Evolutionary conservation across 257 asterid species (phyloP).

Genomic region (Paulownia fortunei): DNA sequence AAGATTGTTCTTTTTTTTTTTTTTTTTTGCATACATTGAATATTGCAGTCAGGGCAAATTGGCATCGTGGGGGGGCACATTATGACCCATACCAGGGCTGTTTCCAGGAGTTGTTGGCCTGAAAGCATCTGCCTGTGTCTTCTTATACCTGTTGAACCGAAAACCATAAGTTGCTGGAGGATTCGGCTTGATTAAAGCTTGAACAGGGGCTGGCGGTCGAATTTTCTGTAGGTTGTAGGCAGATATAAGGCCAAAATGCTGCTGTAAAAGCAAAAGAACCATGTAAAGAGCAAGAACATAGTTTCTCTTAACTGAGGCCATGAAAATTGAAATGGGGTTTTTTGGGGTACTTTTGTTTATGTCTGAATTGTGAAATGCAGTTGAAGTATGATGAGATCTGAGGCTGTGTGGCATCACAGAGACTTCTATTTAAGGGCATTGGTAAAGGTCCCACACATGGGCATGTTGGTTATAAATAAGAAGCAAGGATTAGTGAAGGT

Average conservation of each 20-base stretch:
- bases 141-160: constrained; percentile 38
- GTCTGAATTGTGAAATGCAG: not conserved
- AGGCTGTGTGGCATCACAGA: constrained; percentile 4
- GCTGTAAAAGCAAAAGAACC: constrained; percentile 26
- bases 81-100: constrained; percentile 83
- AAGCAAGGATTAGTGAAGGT: constrained; percentile 20
- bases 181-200: not conserved
- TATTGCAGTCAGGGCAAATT: not conserved
- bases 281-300: constrained; percentile 28
- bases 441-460: constrained; percentile 34
- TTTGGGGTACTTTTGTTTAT: not conserved
- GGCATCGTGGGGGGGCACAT: constrained; percentile 34
- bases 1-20: not conserved
- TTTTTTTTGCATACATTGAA: not conserved
- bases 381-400: constrained; percentile 22
- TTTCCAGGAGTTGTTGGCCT: constrained; percentile 66
- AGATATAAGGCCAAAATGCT: not conserved
- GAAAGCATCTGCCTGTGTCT: constrained; percentile 40
- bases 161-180: not conserved
- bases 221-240: constrained; percentile 10
- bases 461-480: constrained; percentile 36
- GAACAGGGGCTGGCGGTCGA: constrained; percentile 27
- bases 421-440: constrained; percentile 40
- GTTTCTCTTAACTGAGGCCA: constrained; percentile 36
- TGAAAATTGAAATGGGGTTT: constrained; percentile 14